phyloP scores from a whole-genome alignment of 768 basidiomycete species.

The Mycena polygramma region DNA sequence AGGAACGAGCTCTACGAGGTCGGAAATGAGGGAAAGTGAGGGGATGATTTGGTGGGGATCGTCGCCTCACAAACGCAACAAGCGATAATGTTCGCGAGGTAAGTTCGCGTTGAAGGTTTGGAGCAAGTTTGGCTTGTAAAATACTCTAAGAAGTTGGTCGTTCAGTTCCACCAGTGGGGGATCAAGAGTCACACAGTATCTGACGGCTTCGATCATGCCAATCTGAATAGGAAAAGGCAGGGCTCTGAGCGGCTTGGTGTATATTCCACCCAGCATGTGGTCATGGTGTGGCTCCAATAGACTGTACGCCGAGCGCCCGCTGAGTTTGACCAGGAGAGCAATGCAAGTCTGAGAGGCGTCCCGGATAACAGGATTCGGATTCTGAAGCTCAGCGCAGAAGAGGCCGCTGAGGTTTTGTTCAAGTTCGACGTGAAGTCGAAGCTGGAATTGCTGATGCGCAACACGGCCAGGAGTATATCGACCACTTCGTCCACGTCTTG shows the following conservation, averaged over 20 bases:
- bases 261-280: slow-evolving; percentile 89
- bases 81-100: slow-evolving; percentile 69
- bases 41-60: slow-evolving; percentile 70
- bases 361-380: slow-evolving; percentile 87
- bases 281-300: slow-evolving; percentile 88
- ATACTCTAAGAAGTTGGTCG: slow-evolving; percentile 92
- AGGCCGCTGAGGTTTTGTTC: slow-evolving; percentile 77
- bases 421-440: slow-evolving; percentile 61
- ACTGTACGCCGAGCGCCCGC: slow-evolving; percentile 78
- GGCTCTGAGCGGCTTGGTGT: slow-evolving; percentile 95
- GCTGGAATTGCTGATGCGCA: slow-evolving; percentile 70
- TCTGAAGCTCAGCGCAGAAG: slow-evolving; percentile 90
- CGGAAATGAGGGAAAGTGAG: slow-evolving; percentile 81
- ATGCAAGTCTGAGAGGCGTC: slow-evolving; percentile 88
- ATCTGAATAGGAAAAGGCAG: slow-evolving; percentile 96
- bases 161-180: slow-evolving; percentile 93
- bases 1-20: slow-evolving; percentile 76
- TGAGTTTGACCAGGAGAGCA: slow-evolving; percentile 79
- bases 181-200: slow-evolving; percentile 90
- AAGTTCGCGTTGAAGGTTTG: slow-evolving; percentile 78
- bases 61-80: slow-evolving; percentile 64
- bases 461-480: slow-evolving; percentile 77
- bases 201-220: slow-evolving; percentile 96
- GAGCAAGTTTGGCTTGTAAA: slow-evolving; percentile 83
- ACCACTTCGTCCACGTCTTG: slow-evolving; percentile 83